Percentiles rank a stretch among this genome's conserved stretches.
Conservation (phyloP, 2,329 filamentous ascomycete species). For the Arthrocladium fulminans region DNA sequence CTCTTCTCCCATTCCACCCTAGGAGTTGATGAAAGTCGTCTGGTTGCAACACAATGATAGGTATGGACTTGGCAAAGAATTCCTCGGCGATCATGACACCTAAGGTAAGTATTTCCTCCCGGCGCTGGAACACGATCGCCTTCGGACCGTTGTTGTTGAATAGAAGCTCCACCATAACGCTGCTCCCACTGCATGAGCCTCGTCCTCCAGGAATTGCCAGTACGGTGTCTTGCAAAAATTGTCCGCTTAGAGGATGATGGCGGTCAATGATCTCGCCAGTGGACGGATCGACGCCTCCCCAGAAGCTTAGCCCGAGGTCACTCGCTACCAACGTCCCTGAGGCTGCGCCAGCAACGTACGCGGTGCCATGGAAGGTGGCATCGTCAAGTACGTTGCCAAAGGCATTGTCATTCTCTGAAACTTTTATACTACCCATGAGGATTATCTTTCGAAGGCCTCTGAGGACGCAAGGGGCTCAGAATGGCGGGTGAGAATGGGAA, state of each 20-base stretch:
- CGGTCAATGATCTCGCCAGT: constrained; percentile 38
- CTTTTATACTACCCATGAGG: too few relatives aligned
- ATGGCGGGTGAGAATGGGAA: too few relatives aligned
- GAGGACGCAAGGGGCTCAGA: too few relatives aligned
- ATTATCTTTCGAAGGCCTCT: too few relatives aligned
- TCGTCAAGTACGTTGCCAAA: too few relatives aligned
- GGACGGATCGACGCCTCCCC: constrained; percentile 36
- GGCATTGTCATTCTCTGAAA: too few relatives aligned
- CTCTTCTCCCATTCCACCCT: background rate
- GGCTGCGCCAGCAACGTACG: constrained; percentile 11
- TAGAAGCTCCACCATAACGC: constrained; percentile 38
- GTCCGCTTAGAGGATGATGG: constrained; percentile 34
- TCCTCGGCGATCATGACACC: constrained; percentile 38
- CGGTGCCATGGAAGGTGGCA: background rate
- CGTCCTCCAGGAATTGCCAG: constrained; percentile 40
- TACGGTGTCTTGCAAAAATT: constrained; percentile 27
- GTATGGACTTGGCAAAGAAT: constrained; percentile 34
- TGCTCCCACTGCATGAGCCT: constrained; percentile 41
- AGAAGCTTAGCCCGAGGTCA: constrained; percentile 35
- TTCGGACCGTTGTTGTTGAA: constrained; percentile 32
- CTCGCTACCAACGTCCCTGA: constrained; percentile 26
- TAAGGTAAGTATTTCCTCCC: constrained; percentile 39
- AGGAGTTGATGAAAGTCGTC: constrained; percentile 14
- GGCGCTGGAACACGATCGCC: constrained; percentile 35
- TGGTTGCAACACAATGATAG: constrained; percentile 28